Conservation (phyloP, 2,329 filamentous ascomycete species). For the Colletotrichum falcatum region DNA sequence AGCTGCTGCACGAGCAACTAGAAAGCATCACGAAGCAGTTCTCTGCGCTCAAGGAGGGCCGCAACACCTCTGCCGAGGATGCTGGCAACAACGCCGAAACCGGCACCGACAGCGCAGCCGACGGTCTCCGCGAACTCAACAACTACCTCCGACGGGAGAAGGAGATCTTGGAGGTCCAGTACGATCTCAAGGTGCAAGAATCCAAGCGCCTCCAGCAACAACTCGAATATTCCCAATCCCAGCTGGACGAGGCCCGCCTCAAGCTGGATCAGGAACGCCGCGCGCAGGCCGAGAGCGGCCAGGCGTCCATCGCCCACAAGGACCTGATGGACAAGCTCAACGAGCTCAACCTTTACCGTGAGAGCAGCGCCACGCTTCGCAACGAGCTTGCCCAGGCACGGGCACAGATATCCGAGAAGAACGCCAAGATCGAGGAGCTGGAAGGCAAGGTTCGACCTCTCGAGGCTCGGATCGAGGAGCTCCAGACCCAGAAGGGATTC, state of each 20-base stretch:
- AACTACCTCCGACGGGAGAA: constrained; percentile 94
- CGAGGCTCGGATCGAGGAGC: constrained; percentile 81
- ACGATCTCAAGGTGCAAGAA: constrained; percentile 89
- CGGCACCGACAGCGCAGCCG: constrained; percentile 61
- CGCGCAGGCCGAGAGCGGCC: constrained; percentile 77
- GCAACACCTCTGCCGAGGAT: constrained; percentile 18
- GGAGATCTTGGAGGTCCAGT: constrained; percentile 97
- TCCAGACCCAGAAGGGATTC: constrained; percentile 83
- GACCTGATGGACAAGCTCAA: constrained; percentile 95
- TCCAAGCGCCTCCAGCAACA: constrained; percentile 90
- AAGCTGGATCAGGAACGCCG: constrained; percentile 92
- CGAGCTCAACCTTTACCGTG: constrained; percentile 94
- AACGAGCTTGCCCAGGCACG: constrained; percentile 87
- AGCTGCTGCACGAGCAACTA: constrained; percentile 88
- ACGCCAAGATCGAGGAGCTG: constrained; percentile 79
- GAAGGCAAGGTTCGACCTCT: constrained; percentile 83
- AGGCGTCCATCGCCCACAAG: constrained; percentile 82
- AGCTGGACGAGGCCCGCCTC: constrained; percentile 88
- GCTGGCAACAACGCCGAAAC: constrained; percentile 63
- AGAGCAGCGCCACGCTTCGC: constrained; percentile 91
- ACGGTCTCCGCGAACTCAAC: constrained; percentile 90
- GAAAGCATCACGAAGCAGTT: constrained; percentile 87
- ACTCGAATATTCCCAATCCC: constrained; percentile 84
- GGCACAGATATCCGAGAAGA: constrained; percentile 79
- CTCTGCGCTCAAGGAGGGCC: constrained; percentile 75